Base-by-base conservation (phyloP, 257 asterid species). In the Nicotiana attenuata region DNA sequence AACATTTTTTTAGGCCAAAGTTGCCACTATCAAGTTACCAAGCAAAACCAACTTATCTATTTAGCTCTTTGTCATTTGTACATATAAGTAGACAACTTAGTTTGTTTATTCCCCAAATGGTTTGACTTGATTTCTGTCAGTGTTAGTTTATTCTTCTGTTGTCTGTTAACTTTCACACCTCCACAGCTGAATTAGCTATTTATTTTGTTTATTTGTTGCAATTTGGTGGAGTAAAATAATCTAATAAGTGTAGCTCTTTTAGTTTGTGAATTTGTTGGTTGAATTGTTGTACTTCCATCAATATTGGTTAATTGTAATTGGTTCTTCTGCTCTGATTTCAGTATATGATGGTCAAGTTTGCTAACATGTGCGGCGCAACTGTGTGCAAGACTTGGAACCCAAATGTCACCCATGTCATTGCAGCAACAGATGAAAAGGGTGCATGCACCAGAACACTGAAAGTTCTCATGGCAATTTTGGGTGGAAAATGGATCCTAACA, bases 401-500 rank as follows among this genome's bases (percentile, higher is more conserved):
- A 82, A 89, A 83, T 77, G 92, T 94, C 41, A 89, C 97, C 11
- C 99, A 96, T 85, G 97, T 96, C 79, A 89, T 96, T 77, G 95
- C 99, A 56, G 90, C 97, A 75, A 92, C 97, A 5, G 93, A 96
- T 86, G 87, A 89, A 67, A 87, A 88, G 73, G 99, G 98, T 80
- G 97, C 97, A 78, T 93, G 93, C 86, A 89, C 93, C 75, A 89
- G 97, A 88, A 94, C 98, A 63, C 82, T 90, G 56, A 96, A 96
- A 84, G 90, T 96, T 87, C 97, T 96, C 83, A 92, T 96, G 98
- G 97, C 93, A 28, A 91, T 96, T 82, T 85, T 96, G 86, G 82
- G 91, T 59, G 98, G 98, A 71, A 92, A 83, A 87, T 96, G 99
- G 98, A 82, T 94, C 84, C 90, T 96, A 28, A 87, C 92, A 53